Base-by-base conservation (phyloP, 805 yeast genomes). In the Pichia deserticola region DNA sequence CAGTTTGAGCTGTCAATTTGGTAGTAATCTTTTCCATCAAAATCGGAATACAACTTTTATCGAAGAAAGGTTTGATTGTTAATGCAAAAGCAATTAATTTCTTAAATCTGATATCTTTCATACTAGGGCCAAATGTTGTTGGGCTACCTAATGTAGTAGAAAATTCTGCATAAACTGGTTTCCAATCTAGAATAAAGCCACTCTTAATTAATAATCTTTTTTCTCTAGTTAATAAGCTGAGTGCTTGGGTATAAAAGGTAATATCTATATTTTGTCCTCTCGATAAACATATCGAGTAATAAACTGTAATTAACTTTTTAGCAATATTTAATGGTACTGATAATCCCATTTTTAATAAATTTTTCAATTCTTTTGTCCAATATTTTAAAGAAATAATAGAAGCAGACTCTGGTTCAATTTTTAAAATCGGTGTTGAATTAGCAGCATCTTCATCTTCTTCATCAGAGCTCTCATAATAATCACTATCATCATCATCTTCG, bases 321-420 rank as follows among this genome's bases (percentile, higher is more conserved):
- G 89, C 75, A 43, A 82, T 65, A 1, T 72, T 56, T 11, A 88
- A 57, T 0, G 99, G 97, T 69, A 92, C 74, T 47, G 84, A 85
- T 58, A 85, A 81, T 58, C 87, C 86, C 80, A 85, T 82, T 57
- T 77, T 78, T 48, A 89, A 64, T 78, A 96, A 84, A 39, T 84
- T 82, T 45, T 79, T 76, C 54, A 92, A 73, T 63, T 89, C 97
- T 48, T 84, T 82, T 0, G 97, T 84, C 96, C 97, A 90, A 51
- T 84, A 86, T 47, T 83, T 76, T 7, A 89, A 84, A 42, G 82
- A 76, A 7, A 86, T 81, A 7, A 87, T 83, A 0, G 93, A 79
- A 0, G 93, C 85, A 1, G 88, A 79, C 55, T 77, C 74, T 2
- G 85, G 79, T 1, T 82, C 74, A 9, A 80, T 74, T 55, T 81